phyloP scores from a whole-genome alignment of 345 rosid species.

The Noccaea caerulescens region DNA sequence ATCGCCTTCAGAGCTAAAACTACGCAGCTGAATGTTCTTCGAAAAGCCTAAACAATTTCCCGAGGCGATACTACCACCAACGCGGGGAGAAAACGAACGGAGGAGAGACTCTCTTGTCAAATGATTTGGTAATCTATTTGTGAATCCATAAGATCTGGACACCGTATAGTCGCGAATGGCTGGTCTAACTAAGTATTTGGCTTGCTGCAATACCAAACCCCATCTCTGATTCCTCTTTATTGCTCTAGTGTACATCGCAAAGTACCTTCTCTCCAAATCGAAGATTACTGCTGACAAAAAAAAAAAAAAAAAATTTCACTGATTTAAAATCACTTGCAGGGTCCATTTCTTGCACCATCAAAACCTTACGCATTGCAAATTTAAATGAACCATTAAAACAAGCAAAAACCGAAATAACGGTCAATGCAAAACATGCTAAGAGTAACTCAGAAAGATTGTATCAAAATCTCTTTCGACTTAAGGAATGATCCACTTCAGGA shows the following conservation, averaged over 20 bases:
- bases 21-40: conserved; percentile 52
- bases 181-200: conserved; percentile 53
- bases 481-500: background rate
- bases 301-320: background rate
- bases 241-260: conserved; percentile 70
- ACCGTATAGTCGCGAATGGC: conserved; percentile 43
- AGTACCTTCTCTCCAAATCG: conserved; percentile 36
- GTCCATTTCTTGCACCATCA: conserved; percentile 9
- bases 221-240: conserved; percentile 69
- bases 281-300: conserved; percentile 29
- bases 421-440: conserved; percentile 16
- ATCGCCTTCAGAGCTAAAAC: conserved; percentile 80
- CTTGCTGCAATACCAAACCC: conserved; percentile 56
- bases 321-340: conserved; percentile 17
- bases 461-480: background rate
- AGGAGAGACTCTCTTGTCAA: conserved; percentile 46
- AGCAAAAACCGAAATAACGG: background rate
- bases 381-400: background rate
- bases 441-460: conserved; percentile 11
- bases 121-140: conserved; percentile 36
- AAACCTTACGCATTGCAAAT: conserved; percentile 16
- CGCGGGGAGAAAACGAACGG: conserved; percentile 41
- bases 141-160: conserved; percentile 43
- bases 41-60: conserved; percentile 36
- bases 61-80: conserved; percentile 31